These are phyloP conservation scores for Toxicodendron radicans DNA, from an alignment of 345 rosid genomes.

Conservation along the genomic window DNA sequence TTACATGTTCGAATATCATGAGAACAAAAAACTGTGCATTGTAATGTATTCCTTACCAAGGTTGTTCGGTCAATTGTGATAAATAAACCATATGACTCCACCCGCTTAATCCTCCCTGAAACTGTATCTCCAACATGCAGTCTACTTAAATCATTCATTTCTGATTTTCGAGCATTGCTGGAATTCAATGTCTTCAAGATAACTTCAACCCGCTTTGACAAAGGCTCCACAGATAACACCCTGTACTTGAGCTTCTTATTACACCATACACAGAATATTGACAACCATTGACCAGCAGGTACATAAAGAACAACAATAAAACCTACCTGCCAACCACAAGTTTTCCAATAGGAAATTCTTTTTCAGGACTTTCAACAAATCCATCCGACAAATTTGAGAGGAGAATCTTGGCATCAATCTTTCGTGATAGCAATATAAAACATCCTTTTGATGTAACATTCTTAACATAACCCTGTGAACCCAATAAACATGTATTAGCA, in stretches of 20 bases:
- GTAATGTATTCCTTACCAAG: slow-evolving; percentile 56
- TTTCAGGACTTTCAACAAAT: slow-evolving; percentile 63
- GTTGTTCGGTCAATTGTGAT: slow-evolving; percentile 57
- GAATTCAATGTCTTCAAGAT: slow-evolving; percentile 60
- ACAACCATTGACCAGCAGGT: slow-evolving; percentile 5
- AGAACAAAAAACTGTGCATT: not conserved
- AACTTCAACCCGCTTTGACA: slow-evolving; percentile 84
- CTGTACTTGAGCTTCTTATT: slow-evolving; percentile 46
- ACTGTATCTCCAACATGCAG: slow-evolving; percentile 63
- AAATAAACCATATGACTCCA: slow-evolving; percentile 82
- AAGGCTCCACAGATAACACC: slow-evolving; percentile 78
- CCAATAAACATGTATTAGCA: slow-evolving; percentile 14
- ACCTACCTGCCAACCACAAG: slow-evolving; percentile 79
- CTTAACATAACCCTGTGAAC: slow-evolving; percentile 92
- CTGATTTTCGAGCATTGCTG: slow-evolving; percentile 44
- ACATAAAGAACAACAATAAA: slow-evolving; percentile 17
- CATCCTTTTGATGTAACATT: slow-evolving; percentile 81
- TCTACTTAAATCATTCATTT: slow-evolving; percentile 45
- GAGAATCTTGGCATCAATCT: slow-evolving; percentile 79
- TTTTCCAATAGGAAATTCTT: slow-evolving; percentile 86
- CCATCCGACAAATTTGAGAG: slow-evolving; percentile 79
- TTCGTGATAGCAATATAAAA: slow-evolving; percentile 80
- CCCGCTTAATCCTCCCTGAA: slow-evolving; percentile 71
- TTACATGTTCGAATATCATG: not conserved
- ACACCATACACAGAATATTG: not conserved